Conservation (phyloP, 164 flowering plant genomes). For the Tinospora cordifolia region DNA sequence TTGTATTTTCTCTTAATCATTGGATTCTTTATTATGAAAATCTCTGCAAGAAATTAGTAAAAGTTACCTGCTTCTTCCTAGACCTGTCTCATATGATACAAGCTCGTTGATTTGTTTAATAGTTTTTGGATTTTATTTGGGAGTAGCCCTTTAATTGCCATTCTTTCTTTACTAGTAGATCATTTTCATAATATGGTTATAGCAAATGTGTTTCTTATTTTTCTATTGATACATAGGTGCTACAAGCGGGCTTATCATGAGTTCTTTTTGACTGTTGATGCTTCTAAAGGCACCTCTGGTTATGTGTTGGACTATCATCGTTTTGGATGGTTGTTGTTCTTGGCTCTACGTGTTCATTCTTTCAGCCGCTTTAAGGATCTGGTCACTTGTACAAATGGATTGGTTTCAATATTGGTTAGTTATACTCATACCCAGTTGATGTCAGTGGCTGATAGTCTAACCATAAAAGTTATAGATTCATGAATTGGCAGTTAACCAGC, state of each 20-base stretch:
- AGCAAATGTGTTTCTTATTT: not conserved
- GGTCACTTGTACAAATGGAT: constrained; percentile 85
- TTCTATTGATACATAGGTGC: constrained; percentile 37
- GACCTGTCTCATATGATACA: not conserved
- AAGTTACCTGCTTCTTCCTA: not conserved
- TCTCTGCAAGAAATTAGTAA: not conserved
- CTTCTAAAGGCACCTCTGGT: constrained; percentile 22
- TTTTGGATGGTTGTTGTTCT: constrained; percentile 94
- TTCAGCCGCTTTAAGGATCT: constrained; percentile 85
- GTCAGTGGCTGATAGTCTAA: not conserved
- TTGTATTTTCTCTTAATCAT: not conserved
- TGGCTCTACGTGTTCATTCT: constrained; percentile 79
- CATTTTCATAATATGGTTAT: not conserved
- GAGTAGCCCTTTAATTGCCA: not conserved
- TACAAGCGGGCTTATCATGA: constrained; percentile 64
- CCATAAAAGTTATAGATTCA: not conserved
- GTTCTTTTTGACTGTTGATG: constrained; percentile 48
- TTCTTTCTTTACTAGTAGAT: not conserved
- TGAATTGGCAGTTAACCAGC: not conserved
- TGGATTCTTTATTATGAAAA: not conserved
- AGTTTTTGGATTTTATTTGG: not conserved
- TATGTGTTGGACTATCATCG: constrained; percentile 53
- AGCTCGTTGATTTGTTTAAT: not conserved
- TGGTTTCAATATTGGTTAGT: constrained; percentile 86
- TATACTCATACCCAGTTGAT: not conserved